Evolutionary conservation across 202 grass and related monocot species (phyloP), one percentile per base, ranked within the genome.

Genomic region (Zizania palustris): DNA sequence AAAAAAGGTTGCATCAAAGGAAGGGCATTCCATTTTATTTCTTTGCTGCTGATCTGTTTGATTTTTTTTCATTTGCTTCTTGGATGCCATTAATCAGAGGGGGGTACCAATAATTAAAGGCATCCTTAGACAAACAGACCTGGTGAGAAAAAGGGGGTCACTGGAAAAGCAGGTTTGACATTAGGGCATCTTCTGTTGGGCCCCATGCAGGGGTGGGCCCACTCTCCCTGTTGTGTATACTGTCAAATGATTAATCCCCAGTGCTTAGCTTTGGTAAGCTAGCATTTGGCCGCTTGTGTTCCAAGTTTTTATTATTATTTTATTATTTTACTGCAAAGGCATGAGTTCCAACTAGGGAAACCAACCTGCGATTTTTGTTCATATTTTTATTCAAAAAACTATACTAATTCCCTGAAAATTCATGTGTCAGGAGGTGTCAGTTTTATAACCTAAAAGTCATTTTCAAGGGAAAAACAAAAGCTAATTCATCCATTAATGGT

Each of bases 211-310:
- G 28, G 28, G 0, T 72, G 59, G 73, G 68, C 51, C 75, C 68
- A 57, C 19, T 67, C 39, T 84, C 58, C 59, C 68, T 66, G 78
- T 72, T 65, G 49, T 12, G 49, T 12, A 60, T 6, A 21, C 77
- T 18, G 40, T 67, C 76, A 81, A 81, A 86, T 86, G 77, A 86
- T 86, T 86, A 81, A 63, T 20, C 63, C 63, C 45, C 55, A 63
- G 64, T 11, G 77, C 71, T 80, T 75, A 69, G 63, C 56, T 80
- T 63, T 80, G 44, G 15, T 60, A 20, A 16, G 15, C 69, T 61
- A 68, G 76, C 70, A 67, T 38, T 74, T 21, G 69, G 76, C 49
- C 20, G 39, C 51, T 83, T 61, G 54, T 13, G 64, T 39, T 65
- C 40, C 43, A 49, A 70, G 65, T 21, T 11, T 39, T 21, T 28